Conservation (phyloP, 1,284 basidiomycete genomes). For the Sporisorium reilianum region DNA sequence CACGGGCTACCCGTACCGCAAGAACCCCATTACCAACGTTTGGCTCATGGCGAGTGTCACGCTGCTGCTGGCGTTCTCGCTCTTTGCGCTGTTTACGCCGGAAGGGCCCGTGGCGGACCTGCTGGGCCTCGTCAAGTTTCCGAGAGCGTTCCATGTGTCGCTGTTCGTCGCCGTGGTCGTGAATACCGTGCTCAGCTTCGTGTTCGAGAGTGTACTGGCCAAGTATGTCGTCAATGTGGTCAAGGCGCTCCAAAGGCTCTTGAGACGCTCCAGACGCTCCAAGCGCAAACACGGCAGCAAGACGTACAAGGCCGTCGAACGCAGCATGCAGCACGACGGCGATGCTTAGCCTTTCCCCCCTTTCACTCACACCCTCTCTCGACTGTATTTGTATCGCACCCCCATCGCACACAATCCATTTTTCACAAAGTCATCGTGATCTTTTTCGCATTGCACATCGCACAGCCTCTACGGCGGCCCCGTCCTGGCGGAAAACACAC, state of each 20-base stretch:
- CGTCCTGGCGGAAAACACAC: slow-evolving; percentile 36
- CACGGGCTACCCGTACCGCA: slow-evolving; percentile 95
- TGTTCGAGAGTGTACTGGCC: slow-evolving; percentile 75
- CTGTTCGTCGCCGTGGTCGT: slow-evolving; percentile 79
- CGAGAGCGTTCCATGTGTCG: slow-evolving; percentile 77
- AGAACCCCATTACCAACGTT: slow-evolving; percentile 90
- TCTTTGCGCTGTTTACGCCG: slow-evolving; percentile 72
- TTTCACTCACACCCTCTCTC: background rate
- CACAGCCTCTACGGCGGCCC: slow-evolving; percentile 28
- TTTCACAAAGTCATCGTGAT: no score
- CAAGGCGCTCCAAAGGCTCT: slow-evolving; percentile 47
- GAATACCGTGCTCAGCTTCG: slow-evolving; percentile 81
- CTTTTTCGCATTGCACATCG: background rate
- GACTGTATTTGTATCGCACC: slow-evolving; percentile 13
- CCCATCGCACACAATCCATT: slow-evolving; percentile 1
- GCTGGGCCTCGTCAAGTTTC: slow-evolving; percentile 84
- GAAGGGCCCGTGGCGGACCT: slow-evolving; percentile 76
- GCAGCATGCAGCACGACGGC: slow-evolving; percentile 54
- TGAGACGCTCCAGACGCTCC: slow-evolving; percentile 12
- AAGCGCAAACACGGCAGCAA: slow-evolving; percentile 45
- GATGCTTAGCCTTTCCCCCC: slow-evolving; percentile 21
- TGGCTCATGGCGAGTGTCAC: slow-evolving; percentile 62
- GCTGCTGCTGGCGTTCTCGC: slow-evolving; percentile 49
- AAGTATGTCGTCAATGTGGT: slow-evolving; percentile 46
- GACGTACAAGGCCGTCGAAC: slow-evolving; percentile 57